Conservation (phyloP, 176 grass and related monocot species). For the Thinopyrum elongatum region DNA sequence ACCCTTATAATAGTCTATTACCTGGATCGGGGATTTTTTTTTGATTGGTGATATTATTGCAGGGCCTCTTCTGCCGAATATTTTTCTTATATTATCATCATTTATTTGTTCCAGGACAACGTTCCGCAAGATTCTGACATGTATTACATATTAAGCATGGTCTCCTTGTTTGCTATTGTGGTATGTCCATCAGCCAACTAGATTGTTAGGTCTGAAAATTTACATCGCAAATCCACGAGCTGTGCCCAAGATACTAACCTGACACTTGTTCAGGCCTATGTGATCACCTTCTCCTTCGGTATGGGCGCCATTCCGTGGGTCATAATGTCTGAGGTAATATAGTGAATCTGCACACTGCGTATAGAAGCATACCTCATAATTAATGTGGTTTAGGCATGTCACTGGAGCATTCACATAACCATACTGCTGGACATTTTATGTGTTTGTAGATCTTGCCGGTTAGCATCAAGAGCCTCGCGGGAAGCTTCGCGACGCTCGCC, state of each 20-base stretch:
- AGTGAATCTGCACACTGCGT: neutral
- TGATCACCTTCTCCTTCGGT: conserved; percentile 79
- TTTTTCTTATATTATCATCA: neutral
- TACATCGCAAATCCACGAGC: neutral
- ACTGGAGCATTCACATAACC: neutral
- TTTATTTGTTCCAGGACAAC: conserved; percentile 56
- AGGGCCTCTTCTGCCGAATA: neutral
- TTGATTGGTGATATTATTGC: neutral
- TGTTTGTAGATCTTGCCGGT: conserved; percentile 59
- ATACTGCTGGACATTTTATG: neutral
- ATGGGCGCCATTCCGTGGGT: conserved; percentile 97
- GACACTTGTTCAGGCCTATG: conserved; percentile 61
- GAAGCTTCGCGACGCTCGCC: conserved; percentile 80
- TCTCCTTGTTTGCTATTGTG: conserved; percentile 79
- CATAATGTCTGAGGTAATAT: conserved; percentile 95
- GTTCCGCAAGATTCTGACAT: conserved; percentile 56
- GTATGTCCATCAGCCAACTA: conserved; percentile 39
- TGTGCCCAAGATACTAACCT: neutral
- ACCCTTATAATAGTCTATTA: too few relatives aligned
- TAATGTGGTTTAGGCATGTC: conserved; percentile 21
- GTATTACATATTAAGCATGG: conserved; percentile 68
- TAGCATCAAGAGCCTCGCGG: conserved; percentile 88
- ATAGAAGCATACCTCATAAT: neutral
- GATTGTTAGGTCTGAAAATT: conserved; percentile 6
- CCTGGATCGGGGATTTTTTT: too few relatives aligned